phyloP scores from a whole-genome alignment of 2,329 filamentous ascomycete genomes.

The Orbilia blumenaviensis region DNA sequence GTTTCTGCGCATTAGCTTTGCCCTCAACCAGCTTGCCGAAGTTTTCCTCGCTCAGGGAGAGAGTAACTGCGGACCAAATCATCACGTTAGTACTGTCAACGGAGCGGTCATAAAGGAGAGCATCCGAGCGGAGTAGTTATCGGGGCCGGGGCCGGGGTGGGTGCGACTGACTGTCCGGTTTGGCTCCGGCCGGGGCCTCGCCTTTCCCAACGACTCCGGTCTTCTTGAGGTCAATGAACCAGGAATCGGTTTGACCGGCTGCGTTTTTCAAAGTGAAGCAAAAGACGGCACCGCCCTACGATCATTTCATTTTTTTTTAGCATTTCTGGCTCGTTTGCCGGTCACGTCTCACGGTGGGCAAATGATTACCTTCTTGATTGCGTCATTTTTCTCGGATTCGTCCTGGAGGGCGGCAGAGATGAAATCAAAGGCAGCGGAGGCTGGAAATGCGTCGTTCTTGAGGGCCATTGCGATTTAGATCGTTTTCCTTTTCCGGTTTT shows the following conservation, averaged over 20 bases:
- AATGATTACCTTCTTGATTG: conserved; percentile 76
- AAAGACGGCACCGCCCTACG: conserved; percentile 80
- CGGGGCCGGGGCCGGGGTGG: background rate
- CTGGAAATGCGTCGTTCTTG: conserved; percentile 74
- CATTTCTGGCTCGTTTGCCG: no score
- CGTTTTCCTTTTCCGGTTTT: no score
- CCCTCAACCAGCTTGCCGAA: conserved; percentile 84
- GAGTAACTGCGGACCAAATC: conserved; percentile 74
- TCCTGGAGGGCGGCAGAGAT: conserved; percentile 79
- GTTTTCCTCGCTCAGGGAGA: conserved; percentile 82
- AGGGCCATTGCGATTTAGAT: conserved; percentile 33
- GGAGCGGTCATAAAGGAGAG: background rate
- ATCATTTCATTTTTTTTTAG: background rate
- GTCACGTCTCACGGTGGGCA: no score
- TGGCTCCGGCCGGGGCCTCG: conserved; percentile 72
- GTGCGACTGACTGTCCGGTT: conserved; percentile 76
- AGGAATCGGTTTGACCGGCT: conserved; percentile 79
- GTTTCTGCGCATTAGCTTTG: conserved; percentile 90
- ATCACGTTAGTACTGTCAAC: background rate
- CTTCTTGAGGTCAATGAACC: conserved; percentile 96
- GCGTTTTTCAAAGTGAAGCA: conserved; percentile 92
- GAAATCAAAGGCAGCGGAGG: conserved; percentile 88
- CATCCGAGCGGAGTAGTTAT: background rate
- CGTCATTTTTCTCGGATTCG: conserved; percentile 78
- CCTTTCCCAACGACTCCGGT: conserved; percentile 84